Evolutionary conservation across 2,329 filamentous ascomycete species (phyloP).

Genomic region (Magnaporthales sp.): DNA sequence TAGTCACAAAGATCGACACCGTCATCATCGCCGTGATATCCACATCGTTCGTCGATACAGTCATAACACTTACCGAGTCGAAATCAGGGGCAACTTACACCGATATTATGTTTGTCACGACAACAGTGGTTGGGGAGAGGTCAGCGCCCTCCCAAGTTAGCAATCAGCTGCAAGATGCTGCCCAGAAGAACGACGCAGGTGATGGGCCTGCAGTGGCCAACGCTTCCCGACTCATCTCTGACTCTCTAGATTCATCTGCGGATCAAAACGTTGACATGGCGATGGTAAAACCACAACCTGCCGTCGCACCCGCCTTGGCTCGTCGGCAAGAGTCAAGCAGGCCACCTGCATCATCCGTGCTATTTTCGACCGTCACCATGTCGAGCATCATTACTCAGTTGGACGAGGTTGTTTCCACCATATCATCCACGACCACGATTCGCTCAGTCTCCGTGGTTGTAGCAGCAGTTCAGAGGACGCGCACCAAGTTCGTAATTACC

Average conservation of each 20-base stretch:
- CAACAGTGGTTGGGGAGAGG: constrained; percentile 1
- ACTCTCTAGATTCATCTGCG: neutral
- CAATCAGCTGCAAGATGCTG: neutral
- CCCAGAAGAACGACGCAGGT: neutral
- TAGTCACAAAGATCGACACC: constrained; percentile 10
- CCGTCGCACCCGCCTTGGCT: neutral
- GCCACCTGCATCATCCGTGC: neutral
- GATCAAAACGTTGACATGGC: neutral
- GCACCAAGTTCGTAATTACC: constrained; percentile 9
- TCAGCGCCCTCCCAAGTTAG: neutral
- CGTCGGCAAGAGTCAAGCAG: constrained; percentile 1
- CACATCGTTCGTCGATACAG: constrained; percentile 9
- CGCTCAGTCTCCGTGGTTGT: neutral
- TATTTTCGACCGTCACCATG: neutral
- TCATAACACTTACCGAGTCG: constrained; percentile 11
- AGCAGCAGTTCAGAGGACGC: constrained; percentile 8
- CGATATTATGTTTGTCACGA: constrained; percentile 7
- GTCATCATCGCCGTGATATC: constrained; percentile 12
- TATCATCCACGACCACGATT: constrained; percentile 1
- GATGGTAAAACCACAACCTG: no score
- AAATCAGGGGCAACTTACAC: constrained; percentile 12
- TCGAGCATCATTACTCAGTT: neutral
- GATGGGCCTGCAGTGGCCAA: neutral
- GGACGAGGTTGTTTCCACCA: neutral
- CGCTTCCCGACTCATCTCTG: neutral